A percentile compares a stretch with the other conserved stretches of the same genome.
These are phyloP conservation scores for Populus tomentosa DNA, from an alignment of 441 rosid species.

Conservation along the genomic window DNA sequence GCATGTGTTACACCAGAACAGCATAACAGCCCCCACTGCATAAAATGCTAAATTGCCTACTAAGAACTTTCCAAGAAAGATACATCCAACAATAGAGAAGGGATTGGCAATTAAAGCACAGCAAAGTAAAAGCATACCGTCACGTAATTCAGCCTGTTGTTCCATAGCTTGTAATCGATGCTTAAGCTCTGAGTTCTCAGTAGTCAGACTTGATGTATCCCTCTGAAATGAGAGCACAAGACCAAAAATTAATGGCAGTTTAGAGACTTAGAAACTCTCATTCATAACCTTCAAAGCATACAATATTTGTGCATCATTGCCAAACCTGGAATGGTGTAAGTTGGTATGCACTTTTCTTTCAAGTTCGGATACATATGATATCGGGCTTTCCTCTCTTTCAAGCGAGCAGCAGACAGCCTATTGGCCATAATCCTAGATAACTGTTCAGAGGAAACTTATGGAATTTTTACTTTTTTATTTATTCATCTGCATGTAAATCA, in stretches of 20 bases:
- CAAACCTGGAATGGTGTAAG: conserved; percentile 77
- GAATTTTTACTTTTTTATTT: background rate
- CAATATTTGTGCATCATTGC: background rate
- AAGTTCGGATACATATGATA: conserved; percentile 55
- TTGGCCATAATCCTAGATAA: conserved; percentile 70
- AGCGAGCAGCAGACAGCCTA: conserved; percentile 87
- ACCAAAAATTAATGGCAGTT: background rate
- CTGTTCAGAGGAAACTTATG: background rate
- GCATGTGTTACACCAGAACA: background rate
- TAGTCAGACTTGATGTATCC: conserved; percentile 64
- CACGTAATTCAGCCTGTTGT: conserved; percentile 84
- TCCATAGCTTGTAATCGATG: conserved; percentile 90
- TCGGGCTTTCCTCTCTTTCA: conserved; percentile 82
- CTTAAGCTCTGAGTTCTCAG: conserved; percentile 43
- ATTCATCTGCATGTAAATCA: background rate
- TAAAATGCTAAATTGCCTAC: background rate
- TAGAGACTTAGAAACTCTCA: background rate
- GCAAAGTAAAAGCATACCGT: conserved; percentile 43
- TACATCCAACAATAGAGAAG: conserved; percentile 2
- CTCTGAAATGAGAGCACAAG: conserved; percentile 49
- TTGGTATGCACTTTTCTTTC: conserved; percentile 82
- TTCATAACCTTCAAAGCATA: background rate
- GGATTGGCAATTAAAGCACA: background rate
- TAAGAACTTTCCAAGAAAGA: background rate
- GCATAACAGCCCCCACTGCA: background rate